A percentile compares a stretch with the other conserved stretches of the same genome.
Conservation (phyloP, 2,329 filamentous ascomycete species). For the Colletotrichum shisoi region DNA sequence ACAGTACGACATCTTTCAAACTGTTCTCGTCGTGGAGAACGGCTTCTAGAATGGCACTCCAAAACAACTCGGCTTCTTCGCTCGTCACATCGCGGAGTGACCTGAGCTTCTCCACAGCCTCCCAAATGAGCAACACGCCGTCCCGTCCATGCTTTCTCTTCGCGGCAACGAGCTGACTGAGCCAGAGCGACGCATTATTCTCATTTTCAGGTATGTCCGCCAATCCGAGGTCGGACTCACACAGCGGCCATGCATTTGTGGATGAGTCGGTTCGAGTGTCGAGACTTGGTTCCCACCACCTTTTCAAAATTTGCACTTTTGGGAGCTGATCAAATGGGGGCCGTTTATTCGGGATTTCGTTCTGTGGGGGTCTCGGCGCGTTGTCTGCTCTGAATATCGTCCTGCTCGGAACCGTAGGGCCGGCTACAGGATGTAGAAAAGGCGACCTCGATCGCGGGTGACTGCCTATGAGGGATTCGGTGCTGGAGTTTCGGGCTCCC, state of each 20-base stretch:
- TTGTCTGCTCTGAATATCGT: background rate
- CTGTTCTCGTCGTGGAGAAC: conserved; percentile 43
- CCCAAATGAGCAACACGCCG: conserved; percentile 44
- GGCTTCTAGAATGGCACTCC: conserved; percentile 44
- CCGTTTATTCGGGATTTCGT: background rate
- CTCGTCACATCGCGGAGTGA: conserved; percentile 43
- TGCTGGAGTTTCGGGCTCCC: background rate
- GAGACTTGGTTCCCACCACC: background rate
- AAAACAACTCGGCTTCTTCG: conserved; percentile 44
- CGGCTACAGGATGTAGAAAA: background rate
- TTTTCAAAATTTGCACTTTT: background rate
- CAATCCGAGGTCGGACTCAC: background rate
- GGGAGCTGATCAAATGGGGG: no score
- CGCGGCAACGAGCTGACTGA: conserved; percentile 39
- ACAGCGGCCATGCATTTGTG: background rate
- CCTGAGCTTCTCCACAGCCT: conserved; percentile 42
- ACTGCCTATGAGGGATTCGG: background rate
- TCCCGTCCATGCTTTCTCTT: conserved; percentile 41
- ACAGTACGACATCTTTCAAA: conserved; percentile 49
- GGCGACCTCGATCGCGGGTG: background rate
- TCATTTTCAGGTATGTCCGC: conserved; percentile 27
- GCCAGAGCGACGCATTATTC: conserved; percentile 40
- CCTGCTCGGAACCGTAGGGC: background rate
- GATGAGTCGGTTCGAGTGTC: background rate
- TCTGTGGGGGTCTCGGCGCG: background rate